phyloP scores from a whole-genome alignment of 202 grass and related monocot species.

The Setaria viridis region DNA sequence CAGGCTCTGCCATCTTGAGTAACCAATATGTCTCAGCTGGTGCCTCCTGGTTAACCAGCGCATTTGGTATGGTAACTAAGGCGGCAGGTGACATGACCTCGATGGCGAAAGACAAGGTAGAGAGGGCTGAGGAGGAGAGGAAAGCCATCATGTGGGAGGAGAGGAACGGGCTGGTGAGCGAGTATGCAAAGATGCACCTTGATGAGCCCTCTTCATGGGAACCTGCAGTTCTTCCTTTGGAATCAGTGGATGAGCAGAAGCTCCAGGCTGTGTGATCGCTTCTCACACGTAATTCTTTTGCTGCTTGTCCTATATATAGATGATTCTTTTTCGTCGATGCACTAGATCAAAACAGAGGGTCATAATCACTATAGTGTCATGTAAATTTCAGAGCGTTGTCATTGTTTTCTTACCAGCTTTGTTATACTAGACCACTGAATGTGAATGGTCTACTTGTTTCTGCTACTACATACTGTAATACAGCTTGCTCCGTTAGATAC shows the following conservation, averaged over 20 bases:
- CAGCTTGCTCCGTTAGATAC: neutral
- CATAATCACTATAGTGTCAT: slow-evolving; percentile 16
- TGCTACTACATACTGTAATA: slow-evolving; percentile 1
- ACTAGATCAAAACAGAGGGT: slow-evolving; percentile 11
- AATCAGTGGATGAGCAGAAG: slow-evolving; percentile 79
- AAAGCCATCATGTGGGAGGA: slow-evolving; percentile 82
- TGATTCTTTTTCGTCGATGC: slow-evolving; percentile 28
- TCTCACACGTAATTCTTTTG: slow-evolving; percentile 23
- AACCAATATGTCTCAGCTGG: slow-evolving; percentile 90
- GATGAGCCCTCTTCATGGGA: slow-evolving; percentile 76
- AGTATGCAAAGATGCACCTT: slow-evolving; percentile 85
- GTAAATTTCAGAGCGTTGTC: slow-evolving; percentile 51
- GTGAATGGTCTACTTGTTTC: slow-evolving; percentile 31
- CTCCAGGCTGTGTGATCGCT: slow-evolving; percentile 60
- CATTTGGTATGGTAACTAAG: slow-evolving; percentile 81
- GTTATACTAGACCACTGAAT: slow-evolving; percentile 33
- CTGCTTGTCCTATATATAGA: slow-evolving; percentile 46
- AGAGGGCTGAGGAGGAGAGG: slow-evolving; percentile 84
- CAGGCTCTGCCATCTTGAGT: slow-evolving; percentile 76
- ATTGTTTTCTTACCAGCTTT: slow-evolving; percentile 31
- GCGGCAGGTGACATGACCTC: slow-evolving; percentile 82
- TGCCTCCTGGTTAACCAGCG: slow-evolving; percentile 84
- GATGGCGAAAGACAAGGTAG: slow-evolving; percentile 89
- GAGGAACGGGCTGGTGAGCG: slow-evolving; percentile 73
- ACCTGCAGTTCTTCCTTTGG: slow-evolving; percentile 73